Percentiles rank a stretch among this genome's conserved stretches.
Conservation (phyloP, 148 eudicot genomes). For the Rhododendron simsii region DNA sequence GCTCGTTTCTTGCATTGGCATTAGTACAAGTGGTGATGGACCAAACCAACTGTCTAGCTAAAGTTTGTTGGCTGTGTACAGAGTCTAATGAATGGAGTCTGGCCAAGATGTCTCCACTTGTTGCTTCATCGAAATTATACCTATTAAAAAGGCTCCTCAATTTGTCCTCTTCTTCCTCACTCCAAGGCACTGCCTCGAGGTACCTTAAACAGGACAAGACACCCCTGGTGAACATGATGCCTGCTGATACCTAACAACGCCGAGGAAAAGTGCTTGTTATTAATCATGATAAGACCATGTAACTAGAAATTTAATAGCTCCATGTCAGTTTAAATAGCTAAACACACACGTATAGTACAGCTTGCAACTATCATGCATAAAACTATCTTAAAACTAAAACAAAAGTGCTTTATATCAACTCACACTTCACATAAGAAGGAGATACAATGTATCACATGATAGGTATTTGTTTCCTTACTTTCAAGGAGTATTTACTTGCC, state of each 20-base stretch:
- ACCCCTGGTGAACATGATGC: constrained; percentile 66
- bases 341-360: background rate
- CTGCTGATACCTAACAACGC: constrained; percentile 60
- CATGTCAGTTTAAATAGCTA: background rate
- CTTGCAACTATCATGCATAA: background rate
- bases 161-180: constrained; percentile 95
- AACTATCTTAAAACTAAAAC: background rate
- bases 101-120: constrained; percentile 49
- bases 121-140: constrained; percentile 52
- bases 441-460: background rate
- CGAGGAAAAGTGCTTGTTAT: background rate
- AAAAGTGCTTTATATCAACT: background rate
- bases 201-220: constrained; percentile 74
- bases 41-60: constrained; percentile 58
- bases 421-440: background rate
- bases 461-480: background rate
- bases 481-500: background rate
- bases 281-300: background rate
- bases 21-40: constrained; percentile 58
- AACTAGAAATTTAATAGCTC: background rate
- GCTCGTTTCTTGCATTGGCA: constrained; percentile 70
- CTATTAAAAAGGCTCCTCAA: constrained; percentile 54
- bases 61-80: constrained; percentile 40
- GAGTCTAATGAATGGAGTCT: constrained; percentile 49
- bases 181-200: constrained; percentile 95